Base-by-base conservation (phyloP, 345 rosid genomes). In the Euphorbia pulcherrima region DNA sequence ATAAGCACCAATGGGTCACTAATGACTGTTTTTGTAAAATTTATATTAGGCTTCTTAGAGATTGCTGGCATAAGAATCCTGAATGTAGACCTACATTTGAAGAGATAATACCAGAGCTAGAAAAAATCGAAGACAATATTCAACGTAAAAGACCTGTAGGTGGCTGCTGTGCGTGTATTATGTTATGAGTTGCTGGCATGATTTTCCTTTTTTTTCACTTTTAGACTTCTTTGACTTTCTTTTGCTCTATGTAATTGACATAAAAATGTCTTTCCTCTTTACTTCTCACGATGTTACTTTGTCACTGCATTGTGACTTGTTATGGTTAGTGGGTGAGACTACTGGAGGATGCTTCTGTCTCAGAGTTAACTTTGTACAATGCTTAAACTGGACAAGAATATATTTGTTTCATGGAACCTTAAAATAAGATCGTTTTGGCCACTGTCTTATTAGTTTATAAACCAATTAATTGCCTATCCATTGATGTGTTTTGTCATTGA, bases 61-160 rank as follows among this genome's bases (percentile, higher is more conserved):
- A 79, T 18, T 86, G 91, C 64, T 86, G 91, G 91, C 91, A 86
- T 65, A 86, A 78, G 71, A 83, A 82, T 60, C 85, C 86, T 29
- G 88, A 84, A 52, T 75, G 83, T 68, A 74, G 91, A 61, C 88
- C 91, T 2, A 81, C 85, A 10, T 84, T 86, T 28, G 87, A 78
- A 70, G 85, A 83, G 73, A 86, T 86, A 76, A 86, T 86, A 57
- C 39, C 26, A 20, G 61, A 74, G 74, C 82, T 87, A 65, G 88
- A 87, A 81, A 17, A 4, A 18, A 81, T 87, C 72, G 80, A 83
- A 65, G 82, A 73, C 64, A 53, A 29, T 57, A 40, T 72, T 55
- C 39, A 29, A 39, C 29, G 51, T 52, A 52, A 75, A 63, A 64
- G 57, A 27, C 4, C 69, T 12, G 47, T 0, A 33, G 60, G 54